Percentiles rank a stretch among this genome's conserved stretches.
Evolutionary conservation across 805 yeast genomes (phyloP).

Genomic region (Suhomyces sp.): DNA sequence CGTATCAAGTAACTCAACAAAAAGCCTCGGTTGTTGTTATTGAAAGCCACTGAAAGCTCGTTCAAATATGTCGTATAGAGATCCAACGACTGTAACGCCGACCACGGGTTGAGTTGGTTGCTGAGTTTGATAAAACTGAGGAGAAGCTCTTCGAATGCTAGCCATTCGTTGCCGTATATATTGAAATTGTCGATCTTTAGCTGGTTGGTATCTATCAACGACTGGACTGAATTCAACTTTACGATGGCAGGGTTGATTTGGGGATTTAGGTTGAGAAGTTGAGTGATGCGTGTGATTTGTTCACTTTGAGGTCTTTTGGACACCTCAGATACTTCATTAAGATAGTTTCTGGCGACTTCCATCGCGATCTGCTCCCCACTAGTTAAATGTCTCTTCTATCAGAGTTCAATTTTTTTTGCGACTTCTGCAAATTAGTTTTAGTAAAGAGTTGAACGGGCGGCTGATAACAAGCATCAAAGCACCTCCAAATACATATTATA

Average conservation of each 20-base stretch:
- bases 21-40: slow-evolving; percentile 40
- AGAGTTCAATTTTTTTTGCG: background rate
- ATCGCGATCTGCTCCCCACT: slow-evolving; percentile 5
- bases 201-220: slow-evolving; percentile 10
- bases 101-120: slow-evolving; percentile 53
- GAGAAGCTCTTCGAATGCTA: slow-evolving; percentile 45
- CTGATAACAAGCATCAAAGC: background rate
- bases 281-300: slow-evolving; percentile 18
- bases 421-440: background rate
- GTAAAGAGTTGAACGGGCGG: background rate
- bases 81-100: slow-evolving; percentile 52
- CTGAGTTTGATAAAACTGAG: slow-evolving; percentile 47
- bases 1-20: slow-evolving; percentile 35
- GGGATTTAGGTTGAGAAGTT: slow-evolving; percentile 25
- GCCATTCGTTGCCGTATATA: slow-evolving; percentile 37
- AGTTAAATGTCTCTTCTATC: background rate
- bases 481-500: background rate
- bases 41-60: slow-evolving; percentile 48
- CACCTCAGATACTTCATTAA: slow-evolving; percentile 32
- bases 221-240: slow-evolving; percentile 16
- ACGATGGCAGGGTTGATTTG: slow-evolving; percentile 22
- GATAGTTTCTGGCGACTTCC: slow-evolving; percentile 19
- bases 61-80: slow-evolving; percentile 47
- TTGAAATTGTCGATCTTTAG: slow-evolving; percentile 21
- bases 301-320: slow-evolving; percentile 18